A percentile compares a stretch with the other conserved stretches of the same genome.
phyloP scores from a whole-genome alignment of 345 rosid genomes.

The Citrus australasica region DNA sequence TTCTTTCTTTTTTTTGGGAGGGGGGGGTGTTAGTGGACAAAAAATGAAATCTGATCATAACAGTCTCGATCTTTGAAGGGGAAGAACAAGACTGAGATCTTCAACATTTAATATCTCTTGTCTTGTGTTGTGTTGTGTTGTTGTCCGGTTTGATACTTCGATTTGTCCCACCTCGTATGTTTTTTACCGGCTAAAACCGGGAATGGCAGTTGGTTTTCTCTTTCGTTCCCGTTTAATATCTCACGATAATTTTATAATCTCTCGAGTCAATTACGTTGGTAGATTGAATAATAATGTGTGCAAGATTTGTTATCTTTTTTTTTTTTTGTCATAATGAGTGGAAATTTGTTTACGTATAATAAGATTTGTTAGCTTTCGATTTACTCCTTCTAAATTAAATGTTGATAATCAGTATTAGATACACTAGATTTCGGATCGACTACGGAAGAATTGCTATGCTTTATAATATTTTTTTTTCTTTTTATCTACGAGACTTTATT shows the following conservation, averaged over 20 bases:
- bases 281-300: neutral
- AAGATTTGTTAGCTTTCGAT: too few species aligned
- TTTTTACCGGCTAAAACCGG: conserved; percentile 21
- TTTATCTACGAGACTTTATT: neutral
- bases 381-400: too few species aligned
- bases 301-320: neutral
- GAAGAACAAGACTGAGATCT: conserved; percentile 8
- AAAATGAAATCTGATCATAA: conserved; percentile 7
- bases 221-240: neutral
- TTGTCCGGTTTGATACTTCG: neutral
- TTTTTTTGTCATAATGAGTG: neutral
- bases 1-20: neutral
- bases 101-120: conserved; percentile 19
- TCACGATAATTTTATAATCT: neutral
- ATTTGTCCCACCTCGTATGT: neutral
- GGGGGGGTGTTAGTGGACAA: neutral
- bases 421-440: neutral
- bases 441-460: neutral
- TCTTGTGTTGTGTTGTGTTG: neutral
- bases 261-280: neutral
- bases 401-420: neutral
- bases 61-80: neutral
- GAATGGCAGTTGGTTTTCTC: conserved; percentile 7
- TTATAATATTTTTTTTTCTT: neutral
- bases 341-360: neutral